Evolutionary conservation across 2,329 filamentous ascomycete genomes (phyloP).

Genomic region (Aspergillus luchuensis): DNA sequence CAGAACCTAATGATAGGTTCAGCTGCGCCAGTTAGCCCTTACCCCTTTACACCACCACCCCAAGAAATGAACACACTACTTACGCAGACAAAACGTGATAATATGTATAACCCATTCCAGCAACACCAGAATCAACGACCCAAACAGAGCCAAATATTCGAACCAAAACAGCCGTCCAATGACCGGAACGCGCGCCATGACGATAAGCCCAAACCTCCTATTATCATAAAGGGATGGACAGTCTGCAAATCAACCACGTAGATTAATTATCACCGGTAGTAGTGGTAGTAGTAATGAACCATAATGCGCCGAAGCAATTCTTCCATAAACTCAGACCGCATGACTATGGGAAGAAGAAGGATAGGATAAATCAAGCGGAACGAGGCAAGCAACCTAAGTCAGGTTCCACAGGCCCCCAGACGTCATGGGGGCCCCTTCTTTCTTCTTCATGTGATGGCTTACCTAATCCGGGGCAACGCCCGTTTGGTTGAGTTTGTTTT

Average conservation of each 20-base stretch:
- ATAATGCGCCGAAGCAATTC: neutral
- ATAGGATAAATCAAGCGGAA: neutral
- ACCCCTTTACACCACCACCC: neutral
- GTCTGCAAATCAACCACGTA: neutral
- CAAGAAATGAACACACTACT: constrained; percentile 37
- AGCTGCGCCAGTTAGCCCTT: constrained; percentile 53
- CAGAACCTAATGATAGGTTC: constrained; percentile 77
- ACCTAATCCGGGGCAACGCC: constrained; percentile 34
- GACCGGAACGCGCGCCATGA: constrained; percentile 62
- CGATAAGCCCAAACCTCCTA: constrained; percentile 14
- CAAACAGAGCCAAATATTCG: constrained; percentile 85
- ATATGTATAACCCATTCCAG: constrained; percentile 82
- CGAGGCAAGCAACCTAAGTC: neutral
- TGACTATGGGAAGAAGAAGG: neutral
- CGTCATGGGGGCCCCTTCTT: constrained; percentile 12
- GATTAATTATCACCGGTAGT: neutral
- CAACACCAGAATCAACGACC: constrained; percentile 78
- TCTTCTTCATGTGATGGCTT: constrained; percentile 31
- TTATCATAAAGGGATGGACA: neutral
- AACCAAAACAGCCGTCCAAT: constrained; percentile 63
- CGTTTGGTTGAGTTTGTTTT: constrained; percentile 16
- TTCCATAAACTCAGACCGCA: neutral
- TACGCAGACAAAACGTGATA: constrained; percentile 84
- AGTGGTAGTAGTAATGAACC: neutral
- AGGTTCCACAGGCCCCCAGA: constrained; percentile 5